Evolutionary conservation across 805 yeast species (phyloP).

Genomic region (Cyberlindnera maritima): DNA sequence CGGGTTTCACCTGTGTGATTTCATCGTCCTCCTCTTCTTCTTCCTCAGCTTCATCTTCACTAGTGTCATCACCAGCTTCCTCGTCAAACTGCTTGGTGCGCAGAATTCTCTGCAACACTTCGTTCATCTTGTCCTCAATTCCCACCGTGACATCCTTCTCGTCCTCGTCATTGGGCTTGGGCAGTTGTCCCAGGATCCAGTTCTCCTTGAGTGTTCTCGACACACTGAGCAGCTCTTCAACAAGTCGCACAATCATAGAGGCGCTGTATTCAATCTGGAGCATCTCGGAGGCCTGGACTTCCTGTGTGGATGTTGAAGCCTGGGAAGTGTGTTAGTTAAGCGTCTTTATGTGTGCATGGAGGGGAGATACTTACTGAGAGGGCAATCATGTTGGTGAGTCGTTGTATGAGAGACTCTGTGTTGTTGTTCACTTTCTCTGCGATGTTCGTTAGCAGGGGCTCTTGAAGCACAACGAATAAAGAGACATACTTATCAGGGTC

Average conservation of each 20-base stretch:
- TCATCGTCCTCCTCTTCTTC: slow-evolving; percentile 11
- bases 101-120: slow-evolving; percentile 10
- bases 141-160: slow-evolving; percentile 7
- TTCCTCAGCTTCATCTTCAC: slow-evolving; percentile 8
- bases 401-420: slow-evolving; percentile 48
- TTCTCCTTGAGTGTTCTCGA: slow-evolving; percentile 50
- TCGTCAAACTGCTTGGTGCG: slow-evolving; percentile 10
- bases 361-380: slow-evolving; percentile 33
- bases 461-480: too few relatives aligned
- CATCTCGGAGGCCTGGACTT: slow-evolving; percentile 47
- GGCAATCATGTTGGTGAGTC: slow-evolving; percentile 52
- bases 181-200: slow-evolving; percentile 56
- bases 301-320: slow-evolving; percentile 32
- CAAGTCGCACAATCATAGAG: slow-evolving; percentile 45
- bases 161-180: slow-evolving; percentile 27
- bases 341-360: not conserved
- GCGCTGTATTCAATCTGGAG: slow-evolving; percentile 55
- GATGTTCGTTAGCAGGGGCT: not conserved
- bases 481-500: slow-evolving; percentile 36
- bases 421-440: slow-evolving; percentile 49
- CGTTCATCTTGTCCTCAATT: slow-evolving; percentile 9
- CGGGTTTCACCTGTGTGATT: slow-evolving; percentile 1
- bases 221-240: slow-evolving; percentile 50
- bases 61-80: slow-evolving; percentile 8
- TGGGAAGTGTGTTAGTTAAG: slow-evolving; percentile 4